Evolutionary conservation across 345 rosid species (phyloP), one percentile per base, ranked within the genome.

Genomic region (Reutealis trisperma): DNA sequence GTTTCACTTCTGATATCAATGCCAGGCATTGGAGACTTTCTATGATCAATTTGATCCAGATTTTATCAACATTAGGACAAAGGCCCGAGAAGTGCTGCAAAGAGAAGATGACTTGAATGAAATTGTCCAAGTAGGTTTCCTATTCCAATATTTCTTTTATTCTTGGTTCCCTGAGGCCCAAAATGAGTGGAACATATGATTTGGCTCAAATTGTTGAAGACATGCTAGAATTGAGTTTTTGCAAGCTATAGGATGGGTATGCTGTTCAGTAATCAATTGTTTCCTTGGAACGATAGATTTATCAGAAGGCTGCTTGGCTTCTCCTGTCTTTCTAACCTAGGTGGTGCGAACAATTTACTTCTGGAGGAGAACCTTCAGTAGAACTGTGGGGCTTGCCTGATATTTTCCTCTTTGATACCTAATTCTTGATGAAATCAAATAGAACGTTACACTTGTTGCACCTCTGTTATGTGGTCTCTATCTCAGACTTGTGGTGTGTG

Each of bases 101-200:
- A 94, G 99, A 85, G 99, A 96, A 86, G 99, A 96, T 81, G 99
- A 96, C 86, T 84, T 96, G 76, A 96, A 96, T 69, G 99, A 96
- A 89, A 96, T 96, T 88, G 99, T 96, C 84, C 99, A 93, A 87
- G 99, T 93, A 89, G 21, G 78, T 77, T 49, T 73, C 71, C 22
- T 14, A 18, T 73, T 22, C 21, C 41, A 44, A 55, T 30, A 16
- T 64, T 12, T 18, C 70, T 61, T 57, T 16, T 30, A 21, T 74
- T 32, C 16, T 69, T 57, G 37, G 1, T 71, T n/a, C 22, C 11
- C 18, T 15, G 11, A 60, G 63, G 51, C n/a, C 72, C 58, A 30
- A 54, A 27, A 62, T 54, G 11, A 32, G 64, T 45, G 8, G 11
- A 62, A 71, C 12, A 51, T 49, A 49, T 22, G 30, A 52, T 16